phyloP scores from a whole-genome alignment of 164 flowering plant species.

The Nelumbo lutea region DNA sequence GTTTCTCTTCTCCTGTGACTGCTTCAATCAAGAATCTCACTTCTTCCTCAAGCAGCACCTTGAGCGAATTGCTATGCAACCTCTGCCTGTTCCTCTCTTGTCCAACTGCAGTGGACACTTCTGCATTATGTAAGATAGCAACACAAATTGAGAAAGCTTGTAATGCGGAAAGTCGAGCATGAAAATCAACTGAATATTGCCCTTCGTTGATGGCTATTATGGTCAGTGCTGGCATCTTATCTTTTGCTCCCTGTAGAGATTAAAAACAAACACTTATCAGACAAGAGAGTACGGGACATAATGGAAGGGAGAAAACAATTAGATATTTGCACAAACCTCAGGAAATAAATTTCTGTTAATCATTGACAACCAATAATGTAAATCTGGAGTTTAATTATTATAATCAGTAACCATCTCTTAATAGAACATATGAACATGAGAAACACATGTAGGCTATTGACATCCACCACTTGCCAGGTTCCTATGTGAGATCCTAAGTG shows the following conservation, averaged over 20 bases:
- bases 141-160: slow-evolving; percentile 89
- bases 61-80: slow-evolving; percentile 47
- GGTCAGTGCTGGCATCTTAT: slow-evolving; percentile 58
- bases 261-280: background rate
- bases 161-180: slow-evolving; percentile 71
- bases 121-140: slow-evolving; percentile 63
- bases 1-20: slow-evolving; percentile 51
- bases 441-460: background rate
- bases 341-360: background rate
- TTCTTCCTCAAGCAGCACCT: slow-evolving; percentile 61
- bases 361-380: background rate
- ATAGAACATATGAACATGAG: background rate
- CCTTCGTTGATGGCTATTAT: slow-evolving; percentile 45
- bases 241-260: slow-evolving; percentile 56
- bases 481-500: background rate
- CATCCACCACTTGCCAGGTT: background rate
- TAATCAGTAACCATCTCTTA: background rate
- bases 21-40: slow-evolving; percentile 49
- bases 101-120: slow-evolving; percentile 30
- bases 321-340: background rate
- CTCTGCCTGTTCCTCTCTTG: slow-evolving; percentile 28
- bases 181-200: slow-evolving; percentile 70
- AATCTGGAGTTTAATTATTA: background rate
- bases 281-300: background rate
- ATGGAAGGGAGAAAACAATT: background rate